Evolutionary conservation across 495 filamentous ascomycete species (phyloP).

Genomic region (Neurospora sp.): DNA sequence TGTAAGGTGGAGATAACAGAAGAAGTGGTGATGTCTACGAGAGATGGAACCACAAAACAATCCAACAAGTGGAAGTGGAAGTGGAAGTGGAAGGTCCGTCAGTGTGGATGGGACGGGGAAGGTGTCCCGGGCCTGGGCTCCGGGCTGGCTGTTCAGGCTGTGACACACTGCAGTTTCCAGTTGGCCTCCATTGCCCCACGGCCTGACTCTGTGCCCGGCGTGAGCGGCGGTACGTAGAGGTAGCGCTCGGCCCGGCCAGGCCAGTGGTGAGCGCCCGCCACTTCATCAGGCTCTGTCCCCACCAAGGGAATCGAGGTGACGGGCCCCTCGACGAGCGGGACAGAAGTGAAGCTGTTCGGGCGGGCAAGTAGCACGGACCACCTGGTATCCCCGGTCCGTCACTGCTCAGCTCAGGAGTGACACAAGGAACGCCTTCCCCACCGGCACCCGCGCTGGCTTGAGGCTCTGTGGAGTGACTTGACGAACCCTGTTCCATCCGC

Average conservation of each 20-base stretch:
- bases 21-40: background rate
- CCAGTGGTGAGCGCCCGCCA: background rate
- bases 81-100: background rate
- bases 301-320: background rate
- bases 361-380: background rate
- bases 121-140: background rate
- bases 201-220: background rate
- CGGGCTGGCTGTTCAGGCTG: background rate
- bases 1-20: background rate
- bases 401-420: background rate
- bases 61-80: background rate
- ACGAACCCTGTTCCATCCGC: background rate
- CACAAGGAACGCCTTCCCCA: background rate
- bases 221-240: background rate
- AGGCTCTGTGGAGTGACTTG: background rate
- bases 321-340: background rate
- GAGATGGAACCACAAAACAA: background rate
- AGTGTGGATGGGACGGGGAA: background rate
- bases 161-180: background rate
- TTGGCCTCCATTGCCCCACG: background rate
- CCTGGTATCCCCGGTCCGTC: background rate
- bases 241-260: background rate
- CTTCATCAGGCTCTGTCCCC: background rate
- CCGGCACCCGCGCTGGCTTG: background rate
- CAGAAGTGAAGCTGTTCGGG: background rate